Evolutionary conservation across 176 grass and related monocot species (phyloP).

Genomic region (Rhynchospora breviuscula): DNA sequence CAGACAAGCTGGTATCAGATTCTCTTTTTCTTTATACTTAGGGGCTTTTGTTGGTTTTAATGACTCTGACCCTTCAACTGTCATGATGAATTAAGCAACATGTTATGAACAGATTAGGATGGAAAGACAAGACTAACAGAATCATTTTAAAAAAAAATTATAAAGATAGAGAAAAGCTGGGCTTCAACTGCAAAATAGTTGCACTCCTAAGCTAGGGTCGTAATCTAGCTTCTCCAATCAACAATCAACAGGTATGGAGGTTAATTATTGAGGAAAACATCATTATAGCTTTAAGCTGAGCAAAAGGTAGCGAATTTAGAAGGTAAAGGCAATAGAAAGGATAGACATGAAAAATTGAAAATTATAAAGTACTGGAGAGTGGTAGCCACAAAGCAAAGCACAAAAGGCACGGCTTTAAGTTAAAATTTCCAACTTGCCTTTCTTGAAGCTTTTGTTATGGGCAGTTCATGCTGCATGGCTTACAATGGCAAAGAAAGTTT

Average conservation of each 20-base stretch:
- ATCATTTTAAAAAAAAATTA: not conserved
- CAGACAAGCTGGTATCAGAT: not conserved
- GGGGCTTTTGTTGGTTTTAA: not conserved
- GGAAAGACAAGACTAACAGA: slow-evolving; percentile 1
- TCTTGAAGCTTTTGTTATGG: not conserved
- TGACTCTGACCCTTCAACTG: not conserved
- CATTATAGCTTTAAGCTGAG: slow-evolving; percentile 9
- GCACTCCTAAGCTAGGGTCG: not conserved
- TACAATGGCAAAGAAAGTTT: not conserved
- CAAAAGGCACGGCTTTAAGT: not conserved
- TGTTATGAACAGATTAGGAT: not conserved
- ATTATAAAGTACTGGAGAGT: slow-evolving; percentile 2
- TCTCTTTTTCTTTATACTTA: not conserved
- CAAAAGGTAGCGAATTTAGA: not conserved
- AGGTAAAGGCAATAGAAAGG: not conserved
- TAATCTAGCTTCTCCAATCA: slow-evolving; percentile 17
- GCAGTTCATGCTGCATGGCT: not conserved
- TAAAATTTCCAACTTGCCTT: slow-evolving; percentile 6
- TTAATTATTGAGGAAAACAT: not conserved
- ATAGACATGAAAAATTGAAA: slow-evolving; percentile 1
- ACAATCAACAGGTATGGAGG: not conserved
- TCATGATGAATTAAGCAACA: not conserved
- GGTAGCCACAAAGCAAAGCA: slow-evolving; percentile 8
- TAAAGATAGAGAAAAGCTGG: not conserved
- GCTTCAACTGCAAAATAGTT: not conserved